Evolutionary conservation across 2,329 filamentous ascomycete species (phyloP).

Genomic region (Pyricularia grisea): DNA sequence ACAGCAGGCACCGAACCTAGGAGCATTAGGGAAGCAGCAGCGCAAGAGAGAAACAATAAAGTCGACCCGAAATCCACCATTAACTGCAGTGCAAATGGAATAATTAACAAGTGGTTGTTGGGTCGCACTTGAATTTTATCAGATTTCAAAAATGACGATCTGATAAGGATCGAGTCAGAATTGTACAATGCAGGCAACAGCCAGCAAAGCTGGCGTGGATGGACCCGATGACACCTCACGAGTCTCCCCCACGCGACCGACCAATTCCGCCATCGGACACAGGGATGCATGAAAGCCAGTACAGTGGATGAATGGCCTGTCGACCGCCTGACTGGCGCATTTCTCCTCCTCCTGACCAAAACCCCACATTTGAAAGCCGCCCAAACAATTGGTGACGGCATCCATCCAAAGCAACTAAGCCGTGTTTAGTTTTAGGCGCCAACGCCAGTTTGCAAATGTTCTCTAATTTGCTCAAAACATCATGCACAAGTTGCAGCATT

Average conservation of each 20-base stretch:
- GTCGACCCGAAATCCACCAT: not conserved
- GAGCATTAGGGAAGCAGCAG: not conserved
- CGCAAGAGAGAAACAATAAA: not conserved
- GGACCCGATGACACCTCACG: not conserved
- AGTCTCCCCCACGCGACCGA: not conserved
- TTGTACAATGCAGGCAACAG: not conserved
- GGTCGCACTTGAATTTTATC: not conserved
- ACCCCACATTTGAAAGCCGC: not conserved
- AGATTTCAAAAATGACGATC: not conserved
- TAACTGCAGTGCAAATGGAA: not conserved
- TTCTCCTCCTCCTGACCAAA: not conserved
- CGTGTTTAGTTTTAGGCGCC: not conserved
- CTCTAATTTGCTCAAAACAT: constrained; percentile 1
- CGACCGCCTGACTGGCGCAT: not conserved
- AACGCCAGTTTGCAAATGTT: not conserved
- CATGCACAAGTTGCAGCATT: not conserved
- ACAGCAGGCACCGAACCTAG: not conserved
- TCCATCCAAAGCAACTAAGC: not conserved
- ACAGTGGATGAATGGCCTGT: not conserved
- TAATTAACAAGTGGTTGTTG: not conserved
- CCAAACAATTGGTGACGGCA: not conserved
- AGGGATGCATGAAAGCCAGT: not conserved
- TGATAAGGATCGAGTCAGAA: not conserved
- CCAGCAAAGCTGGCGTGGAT: not conserved
- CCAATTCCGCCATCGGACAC: not conserved